These are phyloP conservation scores for Gastrolobium villosum DNA, from an alignment of 306 rosid genomes.

Conservation along the genomic window DNA sequence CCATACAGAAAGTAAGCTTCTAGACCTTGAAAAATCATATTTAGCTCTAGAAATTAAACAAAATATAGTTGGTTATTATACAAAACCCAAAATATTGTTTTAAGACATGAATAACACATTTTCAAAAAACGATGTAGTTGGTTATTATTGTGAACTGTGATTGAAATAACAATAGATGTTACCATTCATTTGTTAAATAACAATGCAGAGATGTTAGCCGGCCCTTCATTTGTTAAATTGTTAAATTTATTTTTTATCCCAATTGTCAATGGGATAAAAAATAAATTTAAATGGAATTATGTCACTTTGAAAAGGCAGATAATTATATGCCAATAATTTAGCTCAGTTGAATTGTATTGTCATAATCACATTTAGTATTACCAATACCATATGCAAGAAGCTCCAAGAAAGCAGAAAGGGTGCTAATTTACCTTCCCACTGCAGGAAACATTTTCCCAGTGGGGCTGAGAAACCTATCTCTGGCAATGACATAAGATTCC, in stretches of 20 bases:
- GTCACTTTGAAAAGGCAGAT: constrained; percentile 14
- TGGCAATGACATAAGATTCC: constrained; percentile 95
- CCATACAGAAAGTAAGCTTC: constrained; percentile 23
- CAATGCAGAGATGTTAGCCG: no score
- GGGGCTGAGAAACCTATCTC: constrained; percentile 91
- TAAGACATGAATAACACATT: neutral
- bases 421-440: constrained; percentile 76
- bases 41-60: constrained; percentile 22
- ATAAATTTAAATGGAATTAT: constrained; percentile 16
- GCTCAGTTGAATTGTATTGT: neutral
- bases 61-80: neutral
- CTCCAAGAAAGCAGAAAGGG: constrained; percentile 25
- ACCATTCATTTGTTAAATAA: neutral
- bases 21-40: constrained; percentile 28
- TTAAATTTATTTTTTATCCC: no score
- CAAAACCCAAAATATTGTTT: neutral
- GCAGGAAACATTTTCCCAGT: constrained; percentile 92
- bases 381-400: constrained; percentile 17
- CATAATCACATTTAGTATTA: constrained; percentile 23
- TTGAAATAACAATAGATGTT: constrained; percentile 28
- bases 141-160: constrained; percentile 22
- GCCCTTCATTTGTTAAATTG: neutral
- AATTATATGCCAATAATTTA: constrained; percentile 21
- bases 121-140: neutral
- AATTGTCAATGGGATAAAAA: neutral